Evolutionary conservation across 1,284 basidiomycete species (phyloP).

Genomic region (Cryptococcus maquisensis): DNA sequence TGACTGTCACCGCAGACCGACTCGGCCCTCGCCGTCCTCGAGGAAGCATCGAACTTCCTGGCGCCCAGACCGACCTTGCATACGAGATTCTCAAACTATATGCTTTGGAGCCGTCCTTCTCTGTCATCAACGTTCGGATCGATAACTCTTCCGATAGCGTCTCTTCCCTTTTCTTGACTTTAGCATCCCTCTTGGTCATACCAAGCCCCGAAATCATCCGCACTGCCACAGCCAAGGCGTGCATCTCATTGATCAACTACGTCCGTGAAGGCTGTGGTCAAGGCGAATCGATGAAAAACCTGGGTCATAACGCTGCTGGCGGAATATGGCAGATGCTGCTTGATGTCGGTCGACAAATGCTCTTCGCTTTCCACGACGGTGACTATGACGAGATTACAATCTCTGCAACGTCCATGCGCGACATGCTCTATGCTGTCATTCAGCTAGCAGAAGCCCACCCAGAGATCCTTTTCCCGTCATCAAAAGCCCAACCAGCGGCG

Average conservation of each 20-base stretch:
- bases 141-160: conserved; percentile 17
- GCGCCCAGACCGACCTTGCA: conserved; percentile 20
- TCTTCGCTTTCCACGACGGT: conserved; percentile 35
- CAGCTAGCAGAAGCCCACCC: conserved; percentile 13
- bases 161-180: conserved; percentile 16
- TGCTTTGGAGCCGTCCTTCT: conserved; percentile 28
- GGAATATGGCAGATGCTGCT: conserved; percentile 33
- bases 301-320: conserved; percentile 4
- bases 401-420: conserved; percentile 27
- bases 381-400: conserved; percentile 29
- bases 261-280: not conserved
- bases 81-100: conserved; percentile 33
- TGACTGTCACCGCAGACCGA: not conserved
- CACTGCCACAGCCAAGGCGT: conserved; percentile 24
- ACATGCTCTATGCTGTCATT: conserved; percentile 19
- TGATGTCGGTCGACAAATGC: conserved; percentile 33
- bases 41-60: conserved; percentile 8
- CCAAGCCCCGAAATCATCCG: conserved; percentile 27
- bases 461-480: conserved; percentile 21
- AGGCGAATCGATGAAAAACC: conserved; percentile 1
- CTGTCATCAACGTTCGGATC: conserved; percentile 12
- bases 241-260: conserved; percentile 20
- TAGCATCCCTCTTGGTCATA: conserved; percentile 26
- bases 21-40: conserved; percentile 7
- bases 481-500: conserved; percentile 23